These are phyloP conservation scores for Phytophthora meadii DNA, from an alignment of 352 stramenopile species.

Conservation along the genomic window DNA sequence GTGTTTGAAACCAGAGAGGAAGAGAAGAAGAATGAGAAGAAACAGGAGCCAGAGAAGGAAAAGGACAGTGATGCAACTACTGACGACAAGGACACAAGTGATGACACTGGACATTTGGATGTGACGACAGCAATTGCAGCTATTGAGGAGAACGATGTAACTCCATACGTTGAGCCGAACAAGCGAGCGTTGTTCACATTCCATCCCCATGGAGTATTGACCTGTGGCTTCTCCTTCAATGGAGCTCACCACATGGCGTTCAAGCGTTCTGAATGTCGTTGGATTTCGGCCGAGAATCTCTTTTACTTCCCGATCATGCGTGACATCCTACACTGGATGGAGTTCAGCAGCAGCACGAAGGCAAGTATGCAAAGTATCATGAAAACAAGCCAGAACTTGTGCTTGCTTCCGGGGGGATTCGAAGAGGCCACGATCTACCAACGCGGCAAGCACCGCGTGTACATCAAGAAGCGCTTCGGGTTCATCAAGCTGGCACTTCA, in stretches of 20 bases:
- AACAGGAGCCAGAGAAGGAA: conserved; percentile 18
- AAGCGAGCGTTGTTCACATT: conserved; percentile 49
- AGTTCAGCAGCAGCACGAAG: conserved; percentile 63
- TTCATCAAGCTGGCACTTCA: conserved; percentile 95
- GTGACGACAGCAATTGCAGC: conserved; percentile 5
- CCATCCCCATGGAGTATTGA: conserved; percentile 74
- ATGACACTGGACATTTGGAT: conserved; percentile 6
- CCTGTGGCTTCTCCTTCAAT: conserved; percentile 63
- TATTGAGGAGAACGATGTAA: conserved; percentile 29
- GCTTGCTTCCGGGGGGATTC: conserved; percentile 92
- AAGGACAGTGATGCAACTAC: conserved; percentile 6
- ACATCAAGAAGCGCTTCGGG: conserved; percentile 90
- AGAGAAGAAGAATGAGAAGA: conserved; percentile 1
- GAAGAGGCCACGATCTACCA: conserved; percentile 93
- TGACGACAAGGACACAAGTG: not conserved
- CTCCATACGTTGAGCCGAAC: conserved; percentile 17
- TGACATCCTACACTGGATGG: conserved; percentile 75
- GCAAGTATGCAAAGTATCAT: conserved; percentile 60
- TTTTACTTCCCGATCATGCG: conserved; percentile 77
- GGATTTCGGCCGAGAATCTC: conserved; percentile 72
- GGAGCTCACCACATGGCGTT: conserved; percentile 62
- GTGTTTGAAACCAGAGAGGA: conserved; percentile 55
- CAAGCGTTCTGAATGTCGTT: conserved; percentile 50
- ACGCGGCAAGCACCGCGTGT: conserved; percentile 87
- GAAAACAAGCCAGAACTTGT: conserved; percentile 65